These are phyloP conservation scores for Phytophthora melonis DNA, from an alignment of 352 stramenopile species.

Conservation along the genomic window DNA sequence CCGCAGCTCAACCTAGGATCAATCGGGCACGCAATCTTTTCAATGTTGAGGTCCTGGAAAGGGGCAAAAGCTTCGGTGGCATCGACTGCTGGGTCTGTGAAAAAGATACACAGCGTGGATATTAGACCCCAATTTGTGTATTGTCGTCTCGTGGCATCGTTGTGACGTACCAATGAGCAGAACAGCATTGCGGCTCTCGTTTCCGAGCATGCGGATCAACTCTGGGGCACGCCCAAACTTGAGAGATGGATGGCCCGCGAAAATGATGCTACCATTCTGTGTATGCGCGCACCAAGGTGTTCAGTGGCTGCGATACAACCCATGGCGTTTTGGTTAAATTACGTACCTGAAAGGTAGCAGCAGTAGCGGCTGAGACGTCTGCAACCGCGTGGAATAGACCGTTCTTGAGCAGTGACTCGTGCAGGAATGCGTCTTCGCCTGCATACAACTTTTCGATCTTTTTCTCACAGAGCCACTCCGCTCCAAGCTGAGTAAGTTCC, in stretches of 20 bases:
- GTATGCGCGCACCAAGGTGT: slow-evolving; percentile 2
- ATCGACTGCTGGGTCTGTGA: slow-evolving; percentile 68
- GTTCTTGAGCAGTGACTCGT: slow-evolving; percentile 60
- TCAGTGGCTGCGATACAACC: background rate
- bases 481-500: slow-evolving; percentile 60
- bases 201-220: slow-evolving; percentile 65
- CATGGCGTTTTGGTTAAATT: background rate
- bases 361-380: slow-evolving; percentile 50
- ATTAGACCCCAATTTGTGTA: background rate
- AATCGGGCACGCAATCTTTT: slow-evolving; percentile 84
- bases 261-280: slow-evolving; percentile 79
- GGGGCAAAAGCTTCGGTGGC: slow-evolving; percentile 56
- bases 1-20: slow-evolving; percentile 84
- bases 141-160: background rate
- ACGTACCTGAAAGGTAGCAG: slow-evolving; percentile 67
- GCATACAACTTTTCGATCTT: slow-evolving; percentile 83
- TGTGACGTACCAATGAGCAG: slow-evolving; percentile 67
- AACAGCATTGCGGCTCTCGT: slow-evolving; percentile 72
- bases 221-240: slow-evolving; percentile 62
- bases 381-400: slow-evolving; percentile 61
- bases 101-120: background rate
- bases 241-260: slow-evolving; percentile 75
- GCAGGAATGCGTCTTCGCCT: slow-evolving; percentile 75
- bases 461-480: slow-evolving; percentile 88
- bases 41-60: slow-evolving; percentile 70